Base-by-base conservation (phyloP, 495 filamentous ascomycete species). In the Hapsidospora chrysogenum region DNA sequence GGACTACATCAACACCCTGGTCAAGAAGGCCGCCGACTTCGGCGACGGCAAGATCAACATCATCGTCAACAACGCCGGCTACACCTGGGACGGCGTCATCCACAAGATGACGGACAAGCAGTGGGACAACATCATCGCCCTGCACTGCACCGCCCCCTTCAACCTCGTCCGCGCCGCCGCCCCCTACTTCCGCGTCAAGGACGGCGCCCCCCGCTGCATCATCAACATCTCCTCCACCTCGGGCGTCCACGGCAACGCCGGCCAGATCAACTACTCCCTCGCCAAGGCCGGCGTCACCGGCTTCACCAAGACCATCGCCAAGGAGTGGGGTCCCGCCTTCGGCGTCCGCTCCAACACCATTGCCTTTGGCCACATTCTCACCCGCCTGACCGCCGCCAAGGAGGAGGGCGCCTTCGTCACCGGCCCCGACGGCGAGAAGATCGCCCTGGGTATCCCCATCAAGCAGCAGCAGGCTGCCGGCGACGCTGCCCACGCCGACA, bases 41-140 rank as follows among this genome's bases (percentile, higher is more conserved):
- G 84, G 84, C 17, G 61, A 66, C 35, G 84, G 82, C 39, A 89
- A 89, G 63, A 82, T 92, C 38, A 78, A 92, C 54, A 74, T 85
- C 37, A 72, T 87, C 37, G 79, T 92, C 25, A 89, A 89, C 51
- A 89, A 87, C 57, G 84, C 84, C 1, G 82, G 83, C 37, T 66
- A 79, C 53, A 92, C 84, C 0, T 92, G 82, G 80, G 84, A 92
- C 49, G 84, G 74, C 3, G 81, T 92, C 16, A 84, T 92, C 45
- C 81, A 89, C 60, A 87, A 86, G 74, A 87, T 80, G 62, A 84
- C 78, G 11, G 80, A 89, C 59, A 85, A 84, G 51, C 81, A 89
- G 70, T 92, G 79, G 81, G 73, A 85, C 31, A 85, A 78, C 35
- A 92, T 92, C 47, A 53, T 87, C 9, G 70, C 74, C 19, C 61